A percentile compares a stretch with the other conserved stretches of the same genome.
Evolutionary conservation across 2,329 filamentous ascomycete genomes (phyloP).

Genomic region (Nectriaceae sp.): DNA sequence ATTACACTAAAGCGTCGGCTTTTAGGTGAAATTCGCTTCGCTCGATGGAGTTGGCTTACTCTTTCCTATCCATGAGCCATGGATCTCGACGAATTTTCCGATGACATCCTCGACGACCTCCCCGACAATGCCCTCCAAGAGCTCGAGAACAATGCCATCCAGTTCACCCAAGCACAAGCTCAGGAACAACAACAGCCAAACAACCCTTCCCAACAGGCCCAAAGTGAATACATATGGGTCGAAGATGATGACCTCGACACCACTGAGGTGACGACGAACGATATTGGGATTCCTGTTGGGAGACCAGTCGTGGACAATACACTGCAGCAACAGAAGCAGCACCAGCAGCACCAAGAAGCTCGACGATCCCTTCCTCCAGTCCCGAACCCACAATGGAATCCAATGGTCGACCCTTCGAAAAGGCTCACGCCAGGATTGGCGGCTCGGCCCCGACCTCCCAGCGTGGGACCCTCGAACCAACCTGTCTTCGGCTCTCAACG

Average conservation of each 20-base stretch:
- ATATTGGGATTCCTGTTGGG: conserved; percentile 42
- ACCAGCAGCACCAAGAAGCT: conserved; percentile 24
- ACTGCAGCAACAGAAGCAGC: conserved; percentile 34
- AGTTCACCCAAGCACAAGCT: conserved; percentile 51
- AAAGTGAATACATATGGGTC: conserved; percentile 45
- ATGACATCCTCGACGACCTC: conserved; percentile 64
- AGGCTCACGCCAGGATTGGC: conserved; percentile 16
- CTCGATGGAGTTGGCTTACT: conserved; percentile 24
- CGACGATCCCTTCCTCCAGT: conserved; percentile 33
- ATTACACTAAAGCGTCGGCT: not conserved
- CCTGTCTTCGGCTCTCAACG: conserved; percentile 32
- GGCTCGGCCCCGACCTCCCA: conserved; percentile 15
- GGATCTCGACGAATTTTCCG: conserved; percentile 60
- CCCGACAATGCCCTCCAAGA: conserved; percentile 59
- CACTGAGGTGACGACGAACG: conserved; percentile 57
- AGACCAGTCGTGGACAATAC: conserved; percentile 39
- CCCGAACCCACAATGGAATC: conserved; percentile 43
- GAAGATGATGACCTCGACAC: conserved; percentile 62
- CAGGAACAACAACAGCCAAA: conserved; percentile 13
- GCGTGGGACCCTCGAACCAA: conserved; percentile 18
- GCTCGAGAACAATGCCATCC: conserved; percentile 65
- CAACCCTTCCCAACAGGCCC: conserved; percentile 21
- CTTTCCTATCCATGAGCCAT: conserved; percentile 27
- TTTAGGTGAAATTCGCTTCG: not conserved
- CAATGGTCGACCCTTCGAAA: conserved; percentile 29